A percentile compares a stretch with the other conserved stretches of the same genome.
These are phyloP conservation scores for Penicillium cinerascens DNA, from an alignment of 495 filamentous ascomycete species.

Conservation along the genomic window DNA sequence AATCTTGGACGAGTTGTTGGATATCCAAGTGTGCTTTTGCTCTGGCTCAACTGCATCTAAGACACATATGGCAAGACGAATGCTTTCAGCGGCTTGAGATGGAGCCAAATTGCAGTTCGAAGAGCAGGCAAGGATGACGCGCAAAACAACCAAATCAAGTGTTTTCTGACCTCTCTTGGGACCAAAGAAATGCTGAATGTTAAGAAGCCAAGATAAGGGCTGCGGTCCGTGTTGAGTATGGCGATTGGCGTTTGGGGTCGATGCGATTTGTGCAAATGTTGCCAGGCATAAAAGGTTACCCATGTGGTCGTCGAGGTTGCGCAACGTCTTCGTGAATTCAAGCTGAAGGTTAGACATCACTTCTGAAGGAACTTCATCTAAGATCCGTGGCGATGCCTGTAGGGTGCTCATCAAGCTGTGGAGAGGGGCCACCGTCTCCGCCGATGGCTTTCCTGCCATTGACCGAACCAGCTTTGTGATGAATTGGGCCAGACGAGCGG, in stretches of 20 bases:
- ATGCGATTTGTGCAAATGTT: constrained; percentile 43
- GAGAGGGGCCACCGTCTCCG: constrained; percentile 42
- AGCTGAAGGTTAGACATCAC: constrained; percentile 43
- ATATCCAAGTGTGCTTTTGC: constrained; percentile 44
- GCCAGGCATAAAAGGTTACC: constrained; percentile 49
- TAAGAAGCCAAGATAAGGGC: constrained; percentile 32
- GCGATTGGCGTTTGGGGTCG: constrained; percentile 6
- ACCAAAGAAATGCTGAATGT: constrained; percentile 47
- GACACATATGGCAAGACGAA: constrained; percentile 49
- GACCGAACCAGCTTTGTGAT: constrained; percentile 32
- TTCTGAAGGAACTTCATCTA: constrained; percentile 36
- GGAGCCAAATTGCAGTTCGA: constrained; percentile 35
- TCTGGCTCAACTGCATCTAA: constrained; percentile 40
- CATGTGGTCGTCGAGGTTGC: constrained; percentile 44
- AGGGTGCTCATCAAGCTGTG: constrained; percentile 38
- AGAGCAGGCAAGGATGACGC: constrained; percentile 52
- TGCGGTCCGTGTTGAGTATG: constrained; percentile 13
- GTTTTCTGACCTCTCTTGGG: constrained; percentile 50
- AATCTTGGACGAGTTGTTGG: constrained; percentile 37
- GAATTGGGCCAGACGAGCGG: constrained; percentile 42
- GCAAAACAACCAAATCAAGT: constrained; percentile 51
- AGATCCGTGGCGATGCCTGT: constrained; percentile 23
- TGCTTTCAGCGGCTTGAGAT: constrained; percentile 42
- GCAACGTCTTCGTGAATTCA: constrained; percentile 44
- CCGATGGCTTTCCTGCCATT: constrained; percentile 33